Conservation (phyloP, 192 early-diverging fungal genomes). For the Podila horticola region DNA sequence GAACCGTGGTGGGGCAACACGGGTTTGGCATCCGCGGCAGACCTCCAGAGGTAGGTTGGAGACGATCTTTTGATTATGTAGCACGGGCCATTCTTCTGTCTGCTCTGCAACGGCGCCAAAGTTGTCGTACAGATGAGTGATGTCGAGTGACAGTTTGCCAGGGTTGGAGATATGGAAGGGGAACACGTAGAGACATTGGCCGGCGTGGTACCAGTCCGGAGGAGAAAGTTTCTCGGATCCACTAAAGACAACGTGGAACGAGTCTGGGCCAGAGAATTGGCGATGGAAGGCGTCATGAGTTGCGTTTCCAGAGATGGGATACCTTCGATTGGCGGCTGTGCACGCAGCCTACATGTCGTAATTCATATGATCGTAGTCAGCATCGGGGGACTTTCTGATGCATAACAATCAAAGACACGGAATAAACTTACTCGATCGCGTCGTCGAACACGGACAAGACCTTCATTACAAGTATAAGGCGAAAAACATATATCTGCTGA, state of each 20-base stretch:
- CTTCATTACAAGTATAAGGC: constrained; percentile 37
- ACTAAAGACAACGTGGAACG: constrained; percentile 43
- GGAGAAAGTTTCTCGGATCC: constrained; percentile 37
- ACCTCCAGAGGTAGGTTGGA: constrained; percentile 28
- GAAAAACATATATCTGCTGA: constrained; percentile 43
- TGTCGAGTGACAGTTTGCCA: constrained; percentile 28
- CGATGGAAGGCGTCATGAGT: constrained; percentile 41
- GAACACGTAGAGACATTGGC: constrained; percentile 43
- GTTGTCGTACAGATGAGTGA: constrained; percentile 38
- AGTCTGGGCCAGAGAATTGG: constrained; percentile 43
- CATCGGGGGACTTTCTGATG: neutral
- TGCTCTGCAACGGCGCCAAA: constrained; percentile 29
- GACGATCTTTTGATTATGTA: constrained; percentile 9
- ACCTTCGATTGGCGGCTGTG: constrained; percentile 14
- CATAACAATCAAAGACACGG: neutral
- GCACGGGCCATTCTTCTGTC: constrained; percentile 13
- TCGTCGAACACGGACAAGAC: constrained; percentile 31
- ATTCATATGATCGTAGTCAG: neutral
- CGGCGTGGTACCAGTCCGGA: constrained; percentile 34
- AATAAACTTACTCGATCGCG: constrained; percentile 28
- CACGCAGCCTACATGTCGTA: constrained; percentile 1
- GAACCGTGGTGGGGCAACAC: constrained; percentile 19
- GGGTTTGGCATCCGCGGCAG: constrained; percentile 22
- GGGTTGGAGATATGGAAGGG: constrained; percentile 49
- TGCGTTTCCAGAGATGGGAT: constrained; percentile 31